Base-by-base conservation (phyloP, 352 stramenopile species). In the Elongisporangium anandrum region DNA sequence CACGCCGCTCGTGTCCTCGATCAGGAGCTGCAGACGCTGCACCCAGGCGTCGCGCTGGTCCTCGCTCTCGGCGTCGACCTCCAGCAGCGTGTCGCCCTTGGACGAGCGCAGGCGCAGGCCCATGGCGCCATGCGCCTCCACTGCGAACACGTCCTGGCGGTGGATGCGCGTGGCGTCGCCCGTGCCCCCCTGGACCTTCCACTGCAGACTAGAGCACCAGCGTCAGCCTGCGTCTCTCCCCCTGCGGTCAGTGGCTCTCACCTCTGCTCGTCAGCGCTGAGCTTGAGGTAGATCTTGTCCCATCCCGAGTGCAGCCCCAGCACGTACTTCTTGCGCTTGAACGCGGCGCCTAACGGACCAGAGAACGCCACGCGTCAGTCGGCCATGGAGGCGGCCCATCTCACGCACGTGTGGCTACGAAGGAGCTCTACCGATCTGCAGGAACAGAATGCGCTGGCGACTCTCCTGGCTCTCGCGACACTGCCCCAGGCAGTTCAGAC, bases 401-500 rank as follows among this genome's bases (percentile, higher is more conserved):
- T 53, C 26, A 4, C 21, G 24, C 9, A 10, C 0, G 19, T 22
- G 23, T 29, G 15, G 24, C 10, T 2, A 50, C 13, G 22, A 6
- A 47, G 39, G 7, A 12, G 52, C n/a, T 20, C 23, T 21, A 19
- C 82, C 82, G 88, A 90, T 81, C 41, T 90, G 81, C 4, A 94
- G 78, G n/a, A 87, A 67, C 15, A 88, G 61, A 21, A 91, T 64
- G 4, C 78, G 75, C 72, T 92, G 76, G 23, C 75, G 64, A 54
- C 74, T 72, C 68, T 94, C 81, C 29, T 83, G 74, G 26, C 83
- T 72, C 56, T 74, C 67, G 53, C 85, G 80, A 61, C 84, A 94
- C 64, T 92, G 78, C 72, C 83, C 72, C 16, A 91, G 60, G 66
- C 84, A 94, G 63, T 90, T 92, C 61, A 94, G 74, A 59, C 80